A percentile compares a stretch with the other conserved stretches of the same genome.
phyloP scores from a whole-genome alignment of 1,284 basidiomycete species.

The Trametes pubescens region DNA sequence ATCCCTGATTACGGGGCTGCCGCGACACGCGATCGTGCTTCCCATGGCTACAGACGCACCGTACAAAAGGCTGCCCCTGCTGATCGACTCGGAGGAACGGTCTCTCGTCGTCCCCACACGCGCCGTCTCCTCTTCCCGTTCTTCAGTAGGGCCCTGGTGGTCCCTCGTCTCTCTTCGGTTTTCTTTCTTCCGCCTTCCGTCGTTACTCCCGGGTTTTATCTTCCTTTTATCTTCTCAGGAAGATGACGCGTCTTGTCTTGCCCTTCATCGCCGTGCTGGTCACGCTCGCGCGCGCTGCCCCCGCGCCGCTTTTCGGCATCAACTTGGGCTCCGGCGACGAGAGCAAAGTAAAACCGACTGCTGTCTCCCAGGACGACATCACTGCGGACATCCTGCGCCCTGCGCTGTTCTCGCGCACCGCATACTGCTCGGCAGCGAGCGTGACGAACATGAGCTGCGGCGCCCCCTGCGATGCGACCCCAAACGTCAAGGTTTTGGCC shows the following conservation, averaged over 20 bases:
- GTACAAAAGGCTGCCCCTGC: slow-evolving; percentile 1
- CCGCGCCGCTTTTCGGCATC: slow-evolving; percentile 39
- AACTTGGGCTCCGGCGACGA: slow-evolving; percentile 31
- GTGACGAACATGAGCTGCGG: slow-evolving; percentile 50
- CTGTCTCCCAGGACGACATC: slow-evolving; percentile 37
- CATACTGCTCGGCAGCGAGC: slow-evolving; percentile 48
- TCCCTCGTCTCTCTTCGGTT: slow-evolving; percentile 14
- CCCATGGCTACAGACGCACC: background rate
- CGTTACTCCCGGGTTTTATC: background rate
- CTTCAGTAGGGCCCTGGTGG: slow-evolving; percentile 29
- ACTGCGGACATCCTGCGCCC: slow-evolving; percentile 45
- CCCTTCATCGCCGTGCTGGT: slow-evolving; percentile 27
- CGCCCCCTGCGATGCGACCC: slow-evolving; percentile 51
- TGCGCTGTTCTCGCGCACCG: slow-evolving; percentile 50
- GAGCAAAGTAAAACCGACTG: slow-evolving; percentile 20
- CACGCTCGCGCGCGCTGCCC: slow-evolving; percentile 30
- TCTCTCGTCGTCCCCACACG: slow-evolving; percentile 12
- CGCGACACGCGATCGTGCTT: background rate
- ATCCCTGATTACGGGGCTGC: background rate
- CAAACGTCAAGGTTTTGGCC: slow-evolving; percentile 60
- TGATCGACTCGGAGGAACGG: background rate
- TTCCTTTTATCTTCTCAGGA: background rate
- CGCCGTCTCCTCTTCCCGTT: slow-evolving; percentile 6
- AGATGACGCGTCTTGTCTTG: slow-evolving; percentile 25
- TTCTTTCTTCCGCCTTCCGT: background rate